Evolutionary conservation across 352 stramenopile species (phyloP).

Genomic region (Pythium pyrilobum): DNA sequence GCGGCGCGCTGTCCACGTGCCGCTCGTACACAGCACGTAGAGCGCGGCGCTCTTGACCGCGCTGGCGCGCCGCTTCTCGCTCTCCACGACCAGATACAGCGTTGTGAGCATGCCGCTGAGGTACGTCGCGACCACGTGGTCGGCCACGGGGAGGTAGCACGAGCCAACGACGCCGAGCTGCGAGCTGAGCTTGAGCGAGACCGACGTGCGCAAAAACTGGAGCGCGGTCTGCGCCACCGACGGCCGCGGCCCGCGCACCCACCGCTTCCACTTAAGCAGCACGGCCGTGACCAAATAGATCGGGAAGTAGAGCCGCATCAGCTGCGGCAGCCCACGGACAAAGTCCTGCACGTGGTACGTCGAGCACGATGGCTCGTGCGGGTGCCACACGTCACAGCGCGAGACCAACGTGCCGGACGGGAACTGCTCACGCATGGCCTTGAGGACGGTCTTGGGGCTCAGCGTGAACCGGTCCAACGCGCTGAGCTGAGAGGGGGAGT

Average conservation of each 20-base stretch:
- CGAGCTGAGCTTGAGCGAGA: slow-evolving; percentile 56
- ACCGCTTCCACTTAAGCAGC: slow-evolving; percentile 52
- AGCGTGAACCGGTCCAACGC: slow-evolving; percentile 49
- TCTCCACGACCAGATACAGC: slow-evolving; percentile 43
- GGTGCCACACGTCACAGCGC: slow-evolving; percentile 47
- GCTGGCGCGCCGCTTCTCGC: slow-evolving; percentile 39
- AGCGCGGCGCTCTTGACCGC: slow-evolving; percentile 55
- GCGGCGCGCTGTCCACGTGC: slow-evolving; percentile 23
- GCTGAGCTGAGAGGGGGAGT: slow-evolving; percentile 37
- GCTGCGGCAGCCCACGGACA: slow-evolving; percentile 28
- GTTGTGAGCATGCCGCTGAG: slow-evolving; percentile 38
- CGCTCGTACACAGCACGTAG: slow-evolving; percentile 40
- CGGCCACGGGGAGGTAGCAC: slow-evolving; percentile 32
- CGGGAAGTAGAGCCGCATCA: slow-evolving; percentile 49
- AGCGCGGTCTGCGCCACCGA: slow-evolving; percentile 23
- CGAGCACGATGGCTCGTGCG: slow-evolving; percentile 26
- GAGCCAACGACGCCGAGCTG: slow-evolving; percentile 49
- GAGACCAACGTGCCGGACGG: slow-evolving; percentile 31
- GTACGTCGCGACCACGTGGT: slow-evolving; percentile 20
- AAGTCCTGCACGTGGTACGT: slow-evolving; percentile 46
- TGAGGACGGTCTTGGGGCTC: slow-evolving; percentile 24
- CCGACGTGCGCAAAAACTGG: slow-evolving; percentile 53
- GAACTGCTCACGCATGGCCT: slow-evolving; percentile 55
- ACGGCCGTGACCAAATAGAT: slow-evolving; percentile 56
- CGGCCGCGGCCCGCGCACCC: slow-evolving; percentile 52